Conservation (phyloP, 176 grass and related monocot genomes). For the Tillandsia fasciculata region DNA sequence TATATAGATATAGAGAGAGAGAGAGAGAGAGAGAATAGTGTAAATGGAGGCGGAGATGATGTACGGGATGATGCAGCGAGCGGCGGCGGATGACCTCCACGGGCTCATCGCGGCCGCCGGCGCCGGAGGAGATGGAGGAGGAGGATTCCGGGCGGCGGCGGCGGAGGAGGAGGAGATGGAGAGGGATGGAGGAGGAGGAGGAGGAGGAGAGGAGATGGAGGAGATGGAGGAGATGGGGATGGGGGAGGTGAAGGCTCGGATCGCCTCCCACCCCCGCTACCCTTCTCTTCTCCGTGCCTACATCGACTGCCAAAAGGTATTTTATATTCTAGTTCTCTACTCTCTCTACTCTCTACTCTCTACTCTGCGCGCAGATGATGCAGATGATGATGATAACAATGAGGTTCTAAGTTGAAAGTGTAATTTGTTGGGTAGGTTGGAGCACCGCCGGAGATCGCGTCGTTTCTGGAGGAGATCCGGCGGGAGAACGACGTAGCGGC, state of each 20-base stretch:
- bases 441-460: constrained; percentile 15
- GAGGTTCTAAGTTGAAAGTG: no score
- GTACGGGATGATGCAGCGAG: background rate
- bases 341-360: background rate
- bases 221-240: background rate
- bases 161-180: background rate
- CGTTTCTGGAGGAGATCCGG: constrained; percentile 8
- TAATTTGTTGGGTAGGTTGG: background rate
- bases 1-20: no score
- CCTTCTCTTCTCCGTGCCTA: constrained; percentile 1
- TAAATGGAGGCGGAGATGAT: background rate
- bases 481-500: background rate
- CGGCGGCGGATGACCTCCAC: background rate
- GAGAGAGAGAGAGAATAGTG: background rate
- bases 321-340: background rate
- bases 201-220: background rate
- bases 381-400: no score
- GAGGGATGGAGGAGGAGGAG: background rate
- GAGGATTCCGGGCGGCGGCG: background rate
- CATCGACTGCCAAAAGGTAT: constrained; percentile 15
- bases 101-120: background rate
- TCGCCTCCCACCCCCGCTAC: constrained; percentile 15
- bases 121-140: background rate
- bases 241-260: constrained; percentile 10
- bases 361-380: background rate